Base-by-base conservation (phyloP, 2,329 filamentous ascomycete genomes). In the Fusarium setosum region DNA sequence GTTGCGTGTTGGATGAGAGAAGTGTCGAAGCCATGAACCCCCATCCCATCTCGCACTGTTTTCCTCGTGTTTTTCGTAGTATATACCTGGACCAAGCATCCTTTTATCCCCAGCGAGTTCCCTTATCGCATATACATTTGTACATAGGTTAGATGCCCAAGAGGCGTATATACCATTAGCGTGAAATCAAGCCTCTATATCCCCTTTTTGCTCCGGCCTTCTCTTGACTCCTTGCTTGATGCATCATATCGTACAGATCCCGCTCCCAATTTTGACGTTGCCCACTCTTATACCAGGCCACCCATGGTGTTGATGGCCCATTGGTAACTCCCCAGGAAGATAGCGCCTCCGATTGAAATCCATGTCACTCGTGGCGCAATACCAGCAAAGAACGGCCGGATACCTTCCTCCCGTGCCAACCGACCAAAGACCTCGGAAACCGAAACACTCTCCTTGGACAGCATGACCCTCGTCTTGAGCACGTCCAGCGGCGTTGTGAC, bases 391-490 rank as follows among this genome's bases (percentile, higher is more conserved):
- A 94, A 93, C 0, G 90, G 89, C 61, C 84, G 79, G 6, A 87
- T 75, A 2, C 92, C 92, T 63, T 88, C 86, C 55, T 90, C 85
- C 47, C 79, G 80, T 73, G 89, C 81, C 58, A 97, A 92, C 18
- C 83, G 80, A 51, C 81, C 82, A 64, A 95, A 81, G 61, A 97
- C 83, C 5, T 78, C 76, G 31, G 80, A 76, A 65, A 88, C 84
- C 12, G 83, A 86, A 75, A 86, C 87, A 70, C 83, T 87, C 82
- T 90, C 87, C 72, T 88, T 86, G 13, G 92, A 91, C 69, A 99
- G 82, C 96, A 99, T 99, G 79, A 98, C 90, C 66, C 96, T 84
- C 67, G 96, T 99, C 88, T 99, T 99, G 69, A 99, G 83, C 63
- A 99, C 96, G 79, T 99, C 96, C 64, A 99, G 81, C 35, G 96